Conservation (phyloP, 495 filamentous ascomycete species). For the Neurospora intermedia region DNA sequence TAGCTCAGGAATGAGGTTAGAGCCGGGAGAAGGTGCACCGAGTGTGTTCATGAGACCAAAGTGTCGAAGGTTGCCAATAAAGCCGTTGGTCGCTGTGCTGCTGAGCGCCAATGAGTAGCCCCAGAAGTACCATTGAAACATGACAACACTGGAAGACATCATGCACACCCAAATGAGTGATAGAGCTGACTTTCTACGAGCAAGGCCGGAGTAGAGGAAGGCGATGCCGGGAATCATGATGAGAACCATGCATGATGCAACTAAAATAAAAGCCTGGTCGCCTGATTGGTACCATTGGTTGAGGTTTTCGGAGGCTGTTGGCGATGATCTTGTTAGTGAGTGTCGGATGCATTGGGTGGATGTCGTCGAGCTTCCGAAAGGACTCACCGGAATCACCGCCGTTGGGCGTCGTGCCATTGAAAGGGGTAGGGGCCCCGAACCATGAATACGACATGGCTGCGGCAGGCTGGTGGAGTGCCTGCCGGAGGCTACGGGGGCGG, state of each 20-base stretch:
- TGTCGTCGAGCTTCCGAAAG: not conserved
- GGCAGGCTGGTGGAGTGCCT: not conserved
- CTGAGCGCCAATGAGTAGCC: conserved; percentile 92
- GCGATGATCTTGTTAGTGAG: conserved; percentile 17
- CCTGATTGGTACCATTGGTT: conserved; percentile 72
- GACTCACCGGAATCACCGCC: conserved; percentile 79
- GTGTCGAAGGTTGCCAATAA: conserved; percentile 79
- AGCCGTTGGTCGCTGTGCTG: conserved; percentile 64
- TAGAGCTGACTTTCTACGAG: conserved; percentile 86
- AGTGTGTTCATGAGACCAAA: conserved; percentile 76
- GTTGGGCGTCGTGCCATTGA: conserved; percentile 61
- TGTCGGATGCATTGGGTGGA: conserved; percentile 8
- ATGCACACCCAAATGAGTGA: conserved; percentile 93
- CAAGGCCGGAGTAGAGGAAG: conserved; percentile 98
- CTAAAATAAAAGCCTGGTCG: conserved; percentile 75
- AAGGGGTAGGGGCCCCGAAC: conserved; percentile 63
- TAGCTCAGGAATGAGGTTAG: conserved; percentile 72
- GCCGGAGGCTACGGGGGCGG: not conserved
- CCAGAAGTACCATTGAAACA: conserved; percentile 99
- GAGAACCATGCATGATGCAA: conserved; percentile 89
- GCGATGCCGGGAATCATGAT: conserved; percentile 92
- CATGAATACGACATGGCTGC: conserved; percentile 65
- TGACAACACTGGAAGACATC: conserved; percentile 78
- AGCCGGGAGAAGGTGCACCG: conserved; percentile 72
- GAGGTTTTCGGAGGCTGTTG: conserved; percentile 56